These are phyloP conservation scores for Juncus effusus DNA, from an alignment of 176 grass and related monocot species.

Conservation along the genomic window DNA sequence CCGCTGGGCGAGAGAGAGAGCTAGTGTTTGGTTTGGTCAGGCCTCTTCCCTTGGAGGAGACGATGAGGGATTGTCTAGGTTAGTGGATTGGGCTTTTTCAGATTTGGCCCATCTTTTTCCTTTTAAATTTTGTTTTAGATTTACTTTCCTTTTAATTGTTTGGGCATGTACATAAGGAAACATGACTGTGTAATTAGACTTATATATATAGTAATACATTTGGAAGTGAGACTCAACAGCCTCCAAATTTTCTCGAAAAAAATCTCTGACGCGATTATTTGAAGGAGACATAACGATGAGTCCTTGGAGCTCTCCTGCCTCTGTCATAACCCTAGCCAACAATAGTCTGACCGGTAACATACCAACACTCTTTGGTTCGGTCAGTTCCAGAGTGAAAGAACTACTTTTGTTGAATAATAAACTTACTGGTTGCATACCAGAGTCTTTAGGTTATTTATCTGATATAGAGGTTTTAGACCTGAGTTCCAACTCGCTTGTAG, in stretches of 20 bases:
- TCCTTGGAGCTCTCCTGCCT: constrained; percentile 61
- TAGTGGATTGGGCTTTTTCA: neutral
- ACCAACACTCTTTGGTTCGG: constrained; percentile 45
- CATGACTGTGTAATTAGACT: too few species aligned
- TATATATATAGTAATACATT: too few species aligned
- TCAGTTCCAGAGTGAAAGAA: constrained; percentile 45
- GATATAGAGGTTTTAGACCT: constrained; percentile 79
- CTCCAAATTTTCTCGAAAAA: constrained; percentile 66
- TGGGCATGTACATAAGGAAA: too few species aligned
- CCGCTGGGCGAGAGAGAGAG: too few species aligned
- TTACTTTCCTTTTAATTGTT: too few species aligned
- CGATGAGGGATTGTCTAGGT: too few species aligned
- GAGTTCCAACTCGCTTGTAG: constrained; percentile 67
- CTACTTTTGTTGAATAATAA: constrained; percentile 84
- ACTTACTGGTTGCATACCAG: constrained; percentile 85
- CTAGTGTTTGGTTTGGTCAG: neutral
- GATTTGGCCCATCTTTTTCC: neutral
- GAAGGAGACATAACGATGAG: constrained; percentile 61
- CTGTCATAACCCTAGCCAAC: constrained; percentile 82
- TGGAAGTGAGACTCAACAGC: too few species aligned
- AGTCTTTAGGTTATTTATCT: constrained; percentile 56
- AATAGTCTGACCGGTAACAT: constrained; percentile 63
- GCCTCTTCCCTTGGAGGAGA: neutral
- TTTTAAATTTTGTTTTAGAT: too few species aligned
- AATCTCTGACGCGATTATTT: constrained; percentile 64